Percentiles rank a stretch among this genome's conserved stretches.
These are phyloP conservation scores for Pseudofabraea citricarpa DNA, from an alignment of 2,329 filamentous ascomycete species.

Conservation along the genomic window DNA sequence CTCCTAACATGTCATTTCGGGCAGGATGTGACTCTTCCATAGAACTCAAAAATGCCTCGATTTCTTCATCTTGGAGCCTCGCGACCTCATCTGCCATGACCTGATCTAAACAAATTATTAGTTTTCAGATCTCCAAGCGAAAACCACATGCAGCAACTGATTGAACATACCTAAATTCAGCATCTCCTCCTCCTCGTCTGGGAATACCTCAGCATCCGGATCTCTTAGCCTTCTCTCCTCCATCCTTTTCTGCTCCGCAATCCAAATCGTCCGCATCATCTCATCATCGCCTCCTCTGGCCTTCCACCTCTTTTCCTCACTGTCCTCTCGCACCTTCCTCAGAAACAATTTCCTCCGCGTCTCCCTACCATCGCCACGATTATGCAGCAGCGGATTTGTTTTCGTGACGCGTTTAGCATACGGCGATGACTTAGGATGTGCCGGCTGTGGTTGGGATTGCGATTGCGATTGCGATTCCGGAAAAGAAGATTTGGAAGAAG, in stretches of 20 bases:
- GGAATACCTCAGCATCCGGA: slow-evolving; percentile 15
- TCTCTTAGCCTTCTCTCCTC: slow-evolving; percentile 25
- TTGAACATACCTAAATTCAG: slow-evolving; percentile 7
- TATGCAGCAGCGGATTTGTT: slow-evolving; percentile 2
- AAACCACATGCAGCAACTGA: slow-evolving; percentile 5
- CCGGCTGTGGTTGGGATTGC: no score
- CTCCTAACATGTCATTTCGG: no score
- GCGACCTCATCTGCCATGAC: slow-evolving; percentile 47
- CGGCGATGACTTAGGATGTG: no score
- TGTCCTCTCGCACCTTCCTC: slow-evolving; percentile 56
- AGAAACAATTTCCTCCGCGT: slow-evolving; percentile 64
- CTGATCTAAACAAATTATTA: slow-evolving; percentile 15
- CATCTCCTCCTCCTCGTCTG: slow-evolving; percentile 10
- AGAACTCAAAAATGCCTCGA: slow-evolving; percentile 51
- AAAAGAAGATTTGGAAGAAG: neutral
- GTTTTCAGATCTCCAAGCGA: neutral
- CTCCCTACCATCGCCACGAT: slow-evolving; percentile 49
- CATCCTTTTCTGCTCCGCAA: slow-evolving; percentile 31
- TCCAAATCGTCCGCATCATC: slow-evolving; percentile 34
- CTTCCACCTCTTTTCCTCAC: slow-evolving; percentile 56
- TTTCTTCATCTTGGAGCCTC: slow-evolving; percentile 48
- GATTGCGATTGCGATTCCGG: neutral
- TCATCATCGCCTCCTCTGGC: slow-evolving; percentile 60
- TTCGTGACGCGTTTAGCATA: slow-evolving; percentile 3
- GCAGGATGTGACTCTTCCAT: slow-evolving; percentile 32